Base-by-base conservation (phyloP, 768 basidiomycete species). In the Pleurotus giganteus region DNA sequence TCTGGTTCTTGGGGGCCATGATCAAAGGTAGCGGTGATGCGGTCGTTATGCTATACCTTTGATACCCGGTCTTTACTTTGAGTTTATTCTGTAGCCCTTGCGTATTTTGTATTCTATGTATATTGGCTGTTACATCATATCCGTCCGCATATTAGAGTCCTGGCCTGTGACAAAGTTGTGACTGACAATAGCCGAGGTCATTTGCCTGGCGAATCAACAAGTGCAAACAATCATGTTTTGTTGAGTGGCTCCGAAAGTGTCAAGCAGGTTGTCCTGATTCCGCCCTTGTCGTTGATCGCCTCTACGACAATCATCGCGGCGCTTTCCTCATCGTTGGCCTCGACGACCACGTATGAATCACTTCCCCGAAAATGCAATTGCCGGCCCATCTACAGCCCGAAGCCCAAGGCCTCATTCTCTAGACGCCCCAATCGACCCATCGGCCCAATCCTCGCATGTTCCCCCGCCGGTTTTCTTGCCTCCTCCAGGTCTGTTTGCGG, bases 341-440 rank as follows among this genome's bases (percentile, higher is more conserved):
- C 61, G 54, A 47, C 56, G 55, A 56, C 58, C 51, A 43, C 59
- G 50, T 36, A 77, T 77, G 77, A 71, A 71, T 70, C 65, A 66
- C 58, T 68, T 73, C 57, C 66, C 73, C 68, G 51, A 67, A 55
- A 83, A 85, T 65, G 82, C 86, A 56, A 71, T 84, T 61, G 85
- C 85, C 52, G 86, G 85, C 34, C 85, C 86, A 27, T 87, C 86
- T 24, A 75, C 63, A 63, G 49, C 61, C 45, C 65, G 60, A 51
- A 51, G 31, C 21, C 49, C 49, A 37, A 17, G 44, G 44, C 49
- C 49, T 36, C 49, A 26, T 51, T 51, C 49, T 43, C 42, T 60
- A 43, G 58, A 59, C 43, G 61, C 62, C 45, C 62, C 61, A 15
- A 51, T 60, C 31, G 53, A 61, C 27, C 59, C 71, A 17, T 58